These are phyloP conservation scores for Stentor coeruleus DNA, from an alignment of 73 alveolate genomes.

Conservation along the genomic window DNA sequence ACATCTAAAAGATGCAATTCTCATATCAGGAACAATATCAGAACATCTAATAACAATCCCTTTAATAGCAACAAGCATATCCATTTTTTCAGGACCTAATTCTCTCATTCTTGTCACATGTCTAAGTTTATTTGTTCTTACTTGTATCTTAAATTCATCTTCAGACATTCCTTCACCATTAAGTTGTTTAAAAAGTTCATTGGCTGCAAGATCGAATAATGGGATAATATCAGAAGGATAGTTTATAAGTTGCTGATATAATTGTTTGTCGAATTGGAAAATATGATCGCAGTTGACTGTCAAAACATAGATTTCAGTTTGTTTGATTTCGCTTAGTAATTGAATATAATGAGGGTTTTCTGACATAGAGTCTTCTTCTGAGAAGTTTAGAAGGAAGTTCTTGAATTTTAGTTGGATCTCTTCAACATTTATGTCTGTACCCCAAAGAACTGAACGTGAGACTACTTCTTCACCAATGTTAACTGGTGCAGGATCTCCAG, in stretches of 20 bases:
- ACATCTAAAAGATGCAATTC: conserved; percentile 94
- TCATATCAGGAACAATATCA: conserved; percentile 96
- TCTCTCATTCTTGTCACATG: conserved; percentile 78
- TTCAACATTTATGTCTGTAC: conserved; percentile 83
- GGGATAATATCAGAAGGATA: conserved; percentile 94
- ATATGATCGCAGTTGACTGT: conserved; percentile 89
- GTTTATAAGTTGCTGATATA: conserved; percentile 77
- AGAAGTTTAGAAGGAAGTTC: conserved; percentile 63
- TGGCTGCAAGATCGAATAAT: conserved; percentile 11
- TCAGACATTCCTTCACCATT: neutral
- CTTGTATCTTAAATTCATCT: conserved; percentile 47
- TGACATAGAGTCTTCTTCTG: conserved; percentile 33
- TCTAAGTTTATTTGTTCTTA: conserved; percentile 72
- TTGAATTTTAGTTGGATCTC: conserved; percentile 75
- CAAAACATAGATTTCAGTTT: conserved; percentile 67
- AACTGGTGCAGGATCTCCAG: too few species aligned
- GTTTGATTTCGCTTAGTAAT: conserved; percentile 60
- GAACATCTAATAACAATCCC: conserved; percentile 97
- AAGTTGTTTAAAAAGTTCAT: neutral
- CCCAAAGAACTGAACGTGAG: conserved; percentile 73
- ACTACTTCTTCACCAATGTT: conserved; percentile 8
- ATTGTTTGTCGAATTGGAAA: conserved; percentile 59
- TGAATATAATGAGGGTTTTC: conserved; percentile 61
- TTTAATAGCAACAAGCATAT: conserved; percentile 76
- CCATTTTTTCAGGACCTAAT: conserved; percentile 88